Evolutionary conservation across 768 basidiomycete species (phyloP), one percentile per base, ranked within the genome.

Genomic region (Russula sp.): DNA sequence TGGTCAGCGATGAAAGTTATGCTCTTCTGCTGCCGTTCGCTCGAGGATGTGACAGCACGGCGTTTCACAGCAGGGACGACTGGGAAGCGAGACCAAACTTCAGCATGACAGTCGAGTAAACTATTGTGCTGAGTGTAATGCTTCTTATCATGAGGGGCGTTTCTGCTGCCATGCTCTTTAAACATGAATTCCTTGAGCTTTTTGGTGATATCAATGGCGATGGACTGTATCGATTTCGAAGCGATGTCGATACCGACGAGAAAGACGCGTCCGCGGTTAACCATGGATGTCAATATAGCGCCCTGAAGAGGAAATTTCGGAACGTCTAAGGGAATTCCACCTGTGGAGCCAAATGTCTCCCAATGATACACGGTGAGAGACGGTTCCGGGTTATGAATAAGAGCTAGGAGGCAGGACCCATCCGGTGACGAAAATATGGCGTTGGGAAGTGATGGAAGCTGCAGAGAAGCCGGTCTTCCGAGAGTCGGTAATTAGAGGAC

Each of bases 121-220:
- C 11, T 40, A 58, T 84, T 86, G 61, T 84, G 78, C 6, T 70
- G 66, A 1, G 76, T 76, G 3, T 44, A 16, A 11, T 40, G 58
- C 11, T 59, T 51, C 35, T 55, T 59, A 2, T 70, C 62, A 14
- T 31, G 62, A 27, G 68, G 55, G 11, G 63, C 51, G 10, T 59
- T 58, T 11, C 68, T 70, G 32, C 45, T 50, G 0, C 76, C 78
- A 42, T 75, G 79, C 57, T 79, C 77, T 62, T 76, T 75, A 74
- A 87, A 85, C 56, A 74, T 76, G 59, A 82, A 84, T 55, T 85
- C 82, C 0, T 84, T 84, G 3, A 75, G 71, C 62, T 80, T 83
- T 59, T 77, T 78, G 4, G 81, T 83, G 65, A 86, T 84, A 39
- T 80, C 75, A 51, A 86, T 68, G 0, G 74, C 77, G 8, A 80